Evolutionary conservation across 139 green algal genomes (phyloP), one percentile per base, ranked within the genome.

Genomic region (Coelastrella sp.): DNA sequence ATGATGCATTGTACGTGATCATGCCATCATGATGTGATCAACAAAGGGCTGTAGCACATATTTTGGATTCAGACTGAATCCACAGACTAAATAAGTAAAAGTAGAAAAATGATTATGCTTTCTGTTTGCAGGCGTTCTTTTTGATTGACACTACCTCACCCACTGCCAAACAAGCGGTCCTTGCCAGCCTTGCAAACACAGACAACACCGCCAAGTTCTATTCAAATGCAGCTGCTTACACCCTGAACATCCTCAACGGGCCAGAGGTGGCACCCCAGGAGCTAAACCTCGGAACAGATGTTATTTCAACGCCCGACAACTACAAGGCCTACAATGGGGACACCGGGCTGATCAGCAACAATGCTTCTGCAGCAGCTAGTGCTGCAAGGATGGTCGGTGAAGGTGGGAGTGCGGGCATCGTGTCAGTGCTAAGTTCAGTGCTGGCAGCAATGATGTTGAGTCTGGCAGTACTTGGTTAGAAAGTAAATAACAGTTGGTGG

Each of bases 191-290:
- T 8, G 68, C 84, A 12, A 82, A 81, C 84, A 20, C 35, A 17
- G 70, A 81, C 70, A 89, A 81, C 68, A 89, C 84, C 14, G 84
- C 84, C 70, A 70, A 59, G 25, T 89, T 89, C 56, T 89, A 89
- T 49, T 22, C 6, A 49, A 89, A 89, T 24, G 84, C 84, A 19
- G 58, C 75, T n/a, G 84, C 84, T 7, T 89, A 82, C 70, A 82
- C 49, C 4, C 24, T 89, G 35, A 89, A 89, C 84, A 70, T 89
- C 35, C 49, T 89, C 56, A 89, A 89, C 22, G 84, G 84, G 0
- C 84, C 84, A 11, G 58, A 70, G 20, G 84, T 89, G 68, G 49
- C 84, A 6, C 58, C 70, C 59, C 12, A 89, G 15, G 35, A 89
- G 35, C 68, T 82, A 5, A 22, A 82, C 10, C 70, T 89, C 0